Conservation (phyloP, 257 asterid species). For the Solanum peruvianum region DNA sequence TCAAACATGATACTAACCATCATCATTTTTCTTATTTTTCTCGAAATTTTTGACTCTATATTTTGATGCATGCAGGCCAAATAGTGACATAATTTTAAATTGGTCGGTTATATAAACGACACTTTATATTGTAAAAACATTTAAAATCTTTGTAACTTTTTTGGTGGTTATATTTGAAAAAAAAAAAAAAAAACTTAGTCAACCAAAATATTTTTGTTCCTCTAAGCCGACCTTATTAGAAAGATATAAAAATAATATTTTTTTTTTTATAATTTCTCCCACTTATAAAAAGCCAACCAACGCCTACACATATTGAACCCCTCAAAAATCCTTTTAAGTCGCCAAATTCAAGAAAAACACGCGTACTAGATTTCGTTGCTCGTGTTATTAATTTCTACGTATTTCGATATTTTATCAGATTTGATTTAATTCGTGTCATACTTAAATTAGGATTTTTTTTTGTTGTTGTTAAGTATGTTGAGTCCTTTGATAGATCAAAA, state of each 20-base stretch:
- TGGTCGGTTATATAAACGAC: background rate
- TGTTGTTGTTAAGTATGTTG: background rate
- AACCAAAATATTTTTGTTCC: background rate
- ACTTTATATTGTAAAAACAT: background rate
- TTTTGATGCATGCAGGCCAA: background rate
- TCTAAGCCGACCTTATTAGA: background rate
- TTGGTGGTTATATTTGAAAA: background rate
- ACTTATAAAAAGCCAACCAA: background rate
- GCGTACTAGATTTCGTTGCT: background rate
- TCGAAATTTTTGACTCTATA: background rate
- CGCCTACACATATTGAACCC: background rate
- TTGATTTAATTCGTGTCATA: accelerated
- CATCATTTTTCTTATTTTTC: background rate
- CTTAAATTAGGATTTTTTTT: background rate
- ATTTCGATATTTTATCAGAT: background rate
- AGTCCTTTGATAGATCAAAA: background rate
- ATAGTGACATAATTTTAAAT: background rate
- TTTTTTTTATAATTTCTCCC: no score
- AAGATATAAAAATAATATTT: background rate
- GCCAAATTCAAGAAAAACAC: background rate
- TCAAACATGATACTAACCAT: background rate
- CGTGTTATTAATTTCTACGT: background rate
- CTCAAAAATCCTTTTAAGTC: background rate
- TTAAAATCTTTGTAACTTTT: background rate
- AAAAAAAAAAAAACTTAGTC: background rate